Conservation (phyloP, 441 rosid species). For the Iberis amara region DNA sequence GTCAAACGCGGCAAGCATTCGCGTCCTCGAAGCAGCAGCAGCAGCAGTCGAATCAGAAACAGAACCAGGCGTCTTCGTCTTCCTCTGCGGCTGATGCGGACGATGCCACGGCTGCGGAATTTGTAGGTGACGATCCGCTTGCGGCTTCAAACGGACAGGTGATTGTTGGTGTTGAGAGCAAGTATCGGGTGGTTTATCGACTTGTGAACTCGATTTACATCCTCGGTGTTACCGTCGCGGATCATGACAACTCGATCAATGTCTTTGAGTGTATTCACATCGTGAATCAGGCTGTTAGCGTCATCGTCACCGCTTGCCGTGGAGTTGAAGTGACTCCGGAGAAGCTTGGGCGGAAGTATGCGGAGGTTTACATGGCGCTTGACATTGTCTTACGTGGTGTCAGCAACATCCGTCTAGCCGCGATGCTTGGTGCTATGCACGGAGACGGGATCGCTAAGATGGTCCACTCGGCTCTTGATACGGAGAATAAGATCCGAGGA, state of each 20-base stretch:
- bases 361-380: conserved; percentile 93
- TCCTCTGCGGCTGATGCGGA: conserved; percentile 30
- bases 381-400: conserved; percentile 89
- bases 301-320: conserved; percentile 83
- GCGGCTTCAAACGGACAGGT: conserved; percentile 92
- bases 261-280: conserved; percentile 89
- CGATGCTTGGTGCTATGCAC: conserved; percentile 90
- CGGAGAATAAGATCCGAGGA: conserved; percentile 86
- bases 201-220: conserved; percentile 87
- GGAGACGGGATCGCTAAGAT: conserved; percentile 90
- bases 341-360: conserved; percentile 75
- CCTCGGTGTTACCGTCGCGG: conserved; percentile 75
- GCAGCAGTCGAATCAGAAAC: conserved; percentile 10
- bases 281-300: conserved; percentile 91
- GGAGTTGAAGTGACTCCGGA: conserved; percentile 95
- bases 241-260: conserved; percentile 75
- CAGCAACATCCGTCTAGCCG: conserved; percentile 76
- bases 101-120: conserved; percentile 32
- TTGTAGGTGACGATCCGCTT: conserved; percentile 71
- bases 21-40: conserved; percentile 44
- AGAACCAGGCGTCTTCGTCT: conserved; percentile 20
- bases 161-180: conserved; percentile 88
- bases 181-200: conserved; percentile 88
- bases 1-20: conserved; percentile 71
- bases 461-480: conserved; percentile 84